These are phyloP conservation scores for Chalaropsis ovoidea DNA, from an alignment of 2,329 filamentous ascomycete species.

Conservation along the genomic window DNA sequence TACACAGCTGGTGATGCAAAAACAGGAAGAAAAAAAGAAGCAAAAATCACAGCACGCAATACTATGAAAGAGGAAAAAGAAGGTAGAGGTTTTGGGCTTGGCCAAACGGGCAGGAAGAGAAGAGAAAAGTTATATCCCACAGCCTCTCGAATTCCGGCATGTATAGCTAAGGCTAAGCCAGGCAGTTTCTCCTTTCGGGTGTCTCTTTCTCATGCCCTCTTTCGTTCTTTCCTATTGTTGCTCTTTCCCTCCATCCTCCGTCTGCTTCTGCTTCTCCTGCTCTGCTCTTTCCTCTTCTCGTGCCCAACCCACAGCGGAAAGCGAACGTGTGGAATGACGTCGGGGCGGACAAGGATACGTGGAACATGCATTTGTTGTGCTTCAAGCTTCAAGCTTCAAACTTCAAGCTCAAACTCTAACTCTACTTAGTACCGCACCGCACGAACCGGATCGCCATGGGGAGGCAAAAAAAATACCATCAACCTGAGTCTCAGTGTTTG, in stretches of 20 bases:
- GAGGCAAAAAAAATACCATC: background rate
- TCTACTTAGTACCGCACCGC: background rate
- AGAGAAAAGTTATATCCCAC: background rate
- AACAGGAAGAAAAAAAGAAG: background rate
- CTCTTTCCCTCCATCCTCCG: background rate
- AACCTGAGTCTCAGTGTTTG: background rate
- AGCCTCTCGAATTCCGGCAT: background rate
- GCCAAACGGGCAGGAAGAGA: background rate
- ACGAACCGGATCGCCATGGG: no score
- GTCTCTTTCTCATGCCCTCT: background rate
- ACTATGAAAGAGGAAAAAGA: background rate
- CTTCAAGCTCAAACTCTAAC: background rate
- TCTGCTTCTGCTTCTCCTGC: background rate
- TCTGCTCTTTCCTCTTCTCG: background rate
- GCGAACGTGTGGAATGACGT: background rate
- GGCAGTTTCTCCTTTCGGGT: background rate
- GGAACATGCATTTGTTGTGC: slow-evolving; percentile 6
- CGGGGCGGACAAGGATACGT: background rate
- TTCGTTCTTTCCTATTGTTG: background rate
- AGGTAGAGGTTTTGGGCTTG: background rate
- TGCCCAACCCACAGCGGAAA: background rate
- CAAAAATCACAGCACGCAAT: background rate
- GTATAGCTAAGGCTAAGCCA: background rate
- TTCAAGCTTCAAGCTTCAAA: background rate
- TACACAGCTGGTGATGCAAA: background rate